phyloP scores from a whole-genome alignment of 2,329 filamentous ascomycete genomes.

The Verticillium tricorpus region DNA sequence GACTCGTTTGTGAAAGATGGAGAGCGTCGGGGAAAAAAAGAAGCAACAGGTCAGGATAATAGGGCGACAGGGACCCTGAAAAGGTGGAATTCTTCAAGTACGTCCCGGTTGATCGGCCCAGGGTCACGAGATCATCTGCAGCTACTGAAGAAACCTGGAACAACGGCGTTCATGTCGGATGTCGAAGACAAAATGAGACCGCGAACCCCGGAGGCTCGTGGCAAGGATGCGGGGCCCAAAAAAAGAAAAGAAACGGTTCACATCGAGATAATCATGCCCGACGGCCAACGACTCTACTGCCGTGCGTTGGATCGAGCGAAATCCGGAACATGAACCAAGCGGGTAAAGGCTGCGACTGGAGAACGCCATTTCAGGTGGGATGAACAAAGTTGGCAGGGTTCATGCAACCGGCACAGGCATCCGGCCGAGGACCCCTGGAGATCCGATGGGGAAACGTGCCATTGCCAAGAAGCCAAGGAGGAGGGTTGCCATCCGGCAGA shows the following conservation, averaged over 20 bases:
- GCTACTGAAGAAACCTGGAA: not conserved
- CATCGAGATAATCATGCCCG: not conserved
- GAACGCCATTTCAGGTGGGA: not conserved
- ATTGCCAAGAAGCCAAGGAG: not conserved
- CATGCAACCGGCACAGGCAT: not conserved
- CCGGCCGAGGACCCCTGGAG: not conserved
- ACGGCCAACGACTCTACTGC: not conserved
- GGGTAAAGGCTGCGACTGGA: not conserved
- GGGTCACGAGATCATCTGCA: not conserved
- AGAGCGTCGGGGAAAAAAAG: not conserved
- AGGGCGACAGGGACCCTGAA: not conserved
- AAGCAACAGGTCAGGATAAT: not conserved
- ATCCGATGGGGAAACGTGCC: not conserved
- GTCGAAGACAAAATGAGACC: not conserved
- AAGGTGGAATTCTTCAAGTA: not conserved
- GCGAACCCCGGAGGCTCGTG: not conserved
- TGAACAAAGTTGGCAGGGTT: not conserved
- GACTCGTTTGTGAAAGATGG: not conserved
- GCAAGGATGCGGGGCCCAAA: not conserved
- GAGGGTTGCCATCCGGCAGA: not conserved
- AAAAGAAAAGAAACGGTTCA: not conserved
- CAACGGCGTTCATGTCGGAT: not conserved
- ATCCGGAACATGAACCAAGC: not conserved
- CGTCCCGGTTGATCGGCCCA: not conserved
- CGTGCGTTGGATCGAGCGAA: not conserved